Conservation (phyloP, 2,329 filamentous ascomycete genomes). For the Arthrobotrys sinensis region DNA sequence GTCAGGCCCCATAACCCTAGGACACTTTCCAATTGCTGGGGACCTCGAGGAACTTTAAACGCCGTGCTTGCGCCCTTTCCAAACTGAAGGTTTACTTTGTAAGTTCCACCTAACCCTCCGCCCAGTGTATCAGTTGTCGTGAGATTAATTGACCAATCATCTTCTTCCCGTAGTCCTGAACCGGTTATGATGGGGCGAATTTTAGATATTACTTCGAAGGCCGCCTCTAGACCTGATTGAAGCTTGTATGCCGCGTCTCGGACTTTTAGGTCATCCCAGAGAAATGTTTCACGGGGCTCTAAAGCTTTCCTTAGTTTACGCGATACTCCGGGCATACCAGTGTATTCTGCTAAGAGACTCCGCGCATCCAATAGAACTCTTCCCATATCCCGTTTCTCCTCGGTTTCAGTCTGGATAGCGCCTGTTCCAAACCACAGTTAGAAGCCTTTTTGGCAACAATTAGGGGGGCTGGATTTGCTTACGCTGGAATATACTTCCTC, state of each 20-base stretch:
- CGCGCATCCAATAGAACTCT: not conserved
- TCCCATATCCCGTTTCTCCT: not conserved
- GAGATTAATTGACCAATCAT: slow-evolving; percentile 8
- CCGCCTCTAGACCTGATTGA: not conserved
- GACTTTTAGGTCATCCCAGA: not conserved
- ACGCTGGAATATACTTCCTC: not conserved
- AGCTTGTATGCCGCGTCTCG: slow-evolving; percentile 1
- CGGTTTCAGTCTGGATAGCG: not conserved
- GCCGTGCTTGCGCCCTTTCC: slow-evolving; percentile 1
- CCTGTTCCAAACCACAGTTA: not conserved
- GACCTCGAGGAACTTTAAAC: not conserved
- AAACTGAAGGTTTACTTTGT: not conserved
- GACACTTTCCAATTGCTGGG: not conserved
- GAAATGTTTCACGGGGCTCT: not conserved
- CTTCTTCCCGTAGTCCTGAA: not conserved
- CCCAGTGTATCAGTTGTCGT: not conserved
- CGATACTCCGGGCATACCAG: slow-evolving; percentile 1
- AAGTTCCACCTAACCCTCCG: not conserved
- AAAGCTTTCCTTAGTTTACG: not conserved
- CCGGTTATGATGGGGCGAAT: not conserved
- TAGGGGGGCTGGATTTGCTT: not conserved
- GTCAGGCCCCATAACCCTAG: slow-evolving; percentile 1
- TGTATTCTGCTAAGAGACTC: not conserved
- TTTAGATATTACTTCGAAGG: slow-evolving; percentile 1
- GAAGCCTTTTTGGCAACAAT: not conserved